Evolutionary conservation across 140 eudicot species (phyloP), one percentile per base, ranked within the genome.

Genomic region (Senecio squalidus): DNA sequence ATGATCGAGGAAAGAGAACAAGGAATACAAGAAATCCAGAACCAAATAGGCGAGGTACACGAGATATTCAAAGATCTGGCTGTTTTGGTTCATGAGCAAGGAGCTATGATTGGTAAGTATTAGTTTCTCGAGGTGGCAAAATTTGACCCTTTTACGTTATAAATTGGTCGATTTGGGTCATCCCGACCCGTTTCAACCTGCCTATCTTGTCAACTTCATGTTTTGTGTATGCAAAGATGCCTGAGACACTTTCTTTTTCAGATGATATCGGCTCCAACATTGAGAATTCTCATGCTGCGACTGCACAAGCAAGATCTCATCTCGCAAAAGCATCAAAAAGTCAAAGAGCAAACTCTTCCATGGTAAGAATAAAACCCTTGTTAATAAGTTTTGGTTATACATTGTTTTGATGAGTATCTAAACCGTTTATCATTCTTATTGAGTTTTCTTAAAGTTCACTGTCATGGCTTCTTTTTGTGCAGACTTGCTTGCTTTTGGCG

Each of bases 401-500:
- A n/a, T 10, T 10, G 6, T 60, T 9, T 17, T 25, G 38, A 11
- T 9, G 7, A 18, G n/a, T 22, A 14, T 5, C 9, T 0, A 7
- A 6, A 21, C 44, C 16, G 11, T 24, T 17, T 58, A 27, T 27
- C 43, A 5, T 56, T 20, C 3, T 15, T 30, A 36, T 71, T n/a
- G 18, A 24, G 60, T 23, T 44, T 31, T 9, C 31, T 14, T 49
- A 15, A 43, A 36, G 21, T 40, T 56, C 7, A 47, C 18, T 22
- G 8, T 11, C 21, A 23, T 27, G 29, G 17, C 31, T 41, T 53
- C 31, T 23, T 59, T 67, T 6, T 28, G 44, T 70, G 82, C 82
- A 85, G 95, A 82, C 82, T 22, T 85, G 90, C 75, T 74, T 85
- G 76, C 87, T 85, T 33, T 38, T 82, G 87, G 95, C 79, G 74